Evolutionary conservation across 2,329 filamentous ascomycete species (phyloP).

Genomic region (Rugonectria rugulosa): DNA sequence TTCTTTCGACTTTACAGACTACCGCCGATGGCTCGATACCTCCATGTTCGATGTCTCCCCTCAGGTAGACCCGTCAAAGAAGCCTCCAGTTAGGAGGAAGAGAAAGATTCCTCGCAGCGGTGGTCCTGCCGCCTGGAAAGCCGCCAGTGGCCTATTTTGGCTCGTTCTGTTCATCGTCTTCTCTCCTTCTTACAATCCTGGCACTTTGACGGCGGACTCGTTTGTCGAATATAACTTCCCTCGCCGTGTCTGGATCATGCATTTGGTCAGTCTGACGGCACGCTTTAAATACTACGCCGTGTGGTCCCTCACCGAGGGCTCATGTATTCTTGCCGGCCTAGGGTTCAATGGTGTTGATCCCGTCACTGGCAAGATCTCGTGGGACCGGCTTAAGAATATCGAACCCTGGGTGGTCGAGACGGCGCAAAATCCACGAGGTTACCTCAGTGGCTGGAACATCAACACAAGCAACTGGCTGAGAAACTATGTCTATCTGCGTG

Average conservation of each 20-base stretch:
- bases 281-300: constrained; percentile 97
- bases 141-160: constrained; percentile 77
- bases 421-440: constrained; percentile 92
- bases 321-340: constrained; percentile 91
- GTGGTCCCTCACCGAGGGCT: constrained; percentile 91
- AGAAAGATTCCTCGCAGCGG: constrained; percentile 92
- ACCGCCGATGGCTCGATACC: constrained; percentile 89
- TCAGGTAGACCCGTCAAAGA: constrained; percentile 83
- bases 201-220: constrained; percentile 68
- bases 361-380: constrained; percentile 82
- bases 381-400: constrained; percentile 90
- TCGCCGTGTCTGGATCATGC: constrained; percentile 77
- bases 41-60: constrained; percentile 90
- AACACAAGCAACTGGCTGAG: constrained; percentile 97
- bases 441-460: constrained; percentile 95
- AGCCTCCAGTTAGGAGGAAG: constrained; percentile 85
- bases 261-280: constrained; percentile 83
- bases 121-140: constrained; percentile 82
- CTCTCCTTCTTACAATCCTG: constrained; percentile 69
- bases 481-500: constrained; percentile 94
- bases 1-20: constrained; percentile 94
- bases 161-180: constrained; percentile 80
- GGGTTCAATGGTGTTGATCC: constrained; percentile 94
- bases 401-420: constrained; percentile 84
- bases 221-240: constrained; percentile 74